Evolutionary conservation across 1,284 basidiomycete species (phyloP), one percentile per base, ranked within the genome.

Genomic region (Malassezia brasiliensis): DNA sequence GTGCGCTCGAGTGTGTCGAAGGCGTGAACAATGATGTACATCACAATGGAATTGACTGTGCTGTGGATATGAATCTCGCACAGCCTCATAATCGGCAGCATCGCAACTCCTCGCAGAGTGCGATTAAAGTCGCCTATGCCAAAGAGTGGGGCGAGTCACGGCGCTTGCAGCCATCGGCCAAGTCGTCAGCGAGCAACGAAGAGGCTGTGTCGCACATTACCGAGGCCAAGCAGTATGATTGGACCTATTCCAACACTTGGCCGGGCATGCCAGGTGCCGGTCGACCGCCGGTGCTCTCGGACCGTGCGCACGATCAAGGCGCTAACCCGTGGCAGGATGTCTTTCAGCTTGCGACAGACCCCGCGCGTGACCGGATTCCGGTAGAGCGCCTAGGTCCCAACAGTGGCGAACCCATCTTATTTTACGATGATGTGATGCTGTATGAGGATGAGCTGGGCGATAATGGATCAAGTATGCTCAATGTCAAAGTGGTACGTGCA

Each of bases 241-340:
- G 94, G 94, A 98, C 94, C 5, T 98, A 94, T 75, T 94, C 90
- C 0, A 88, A 88, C 2, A 84, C 81, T 0, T 93, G 96, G 70
- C 68, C 83, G 0, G 94, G 93, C 0, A 82, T 85, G 4, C 32
- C 65, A 15, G 56, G 57, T 11, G 30, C 46, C 5, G 48, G 37
- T 2, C 34, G 52, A 0, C 53, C 66, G 10, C 17, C 20, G 8
- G 5, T 14, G 38, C 53, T 52, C 6, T 35, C 36, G 15, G 14
- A 17, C 9, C 22, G 28, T 44, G 25, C 20, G 15, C n/a, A 30
- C 11, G 37, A 15, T 6, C 35, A 5, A 12, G 20, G 39, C 22
- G 25, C 28, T 3, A 17, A 41, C 20, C 32, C 28, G 5, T 53
- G 52, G 52, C 17, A 22, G 17, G 38, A 30, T 38, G 47, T 57